Base-by-base conservation (phyloP, 257 asterid genomes). In the Leptodermis oblonga region DNA sequence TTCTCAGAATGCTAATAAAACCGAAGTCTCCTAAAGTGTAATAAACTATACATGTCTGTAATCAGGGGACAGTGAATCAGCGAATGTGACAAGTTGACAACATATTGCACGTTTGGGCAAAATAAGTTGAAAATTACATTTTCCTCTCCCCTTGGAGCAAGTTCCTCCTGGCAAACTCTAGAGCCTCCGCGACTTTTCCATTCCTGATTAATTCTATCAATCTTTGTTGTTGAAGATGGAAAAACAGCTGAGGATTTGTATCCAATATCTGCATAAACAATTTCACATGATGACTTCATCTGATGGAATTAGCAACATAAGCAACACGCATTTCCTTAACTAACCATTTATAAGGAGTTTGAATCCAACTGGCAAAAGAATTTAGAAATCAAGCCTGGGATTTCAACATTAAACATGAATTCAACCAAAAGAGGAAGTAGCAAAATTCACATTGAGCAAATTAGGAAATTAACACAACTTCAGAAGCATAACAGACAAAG, bases 91-190 rank as follows among this genome's bases (percentile, higher is more conserved):
- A n/a, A n/a, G n/a, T n/a, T 6, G 30, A 23, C 13, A 41, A 64
- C 14, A 64, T 0, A 20, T 3, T 5, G 25, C 55, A 65, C 14
- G 41, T 26, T 4, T 34, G 12, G 3, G 22, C 23, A 66, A 46
- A 49, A 66, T 45, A 61, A 53, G 53, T 34, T 20, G 59, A 61
- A 67, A 72, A 67, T 78, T 81, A 92, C 97, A 78, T 92, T 86
- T 85, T 90, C 92, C 82, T 90, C 98, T 66, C 95, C 97, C 80
- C 89, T 82, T 31, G 97, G 96, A 81, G 96, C 97, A 71, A 92
- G 97, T 82, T 92, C 95, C 80, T 90, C 96, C 75, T 85, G 96
- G 97, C 97, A 80, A 92, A 88, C 73, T 88, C 95, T 80, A 92
- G 79, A 76, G 98, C 98, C 71, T 90, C 95, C 69, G 83, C 88